A percentile compares a stretch with the other conserved stretches of the same genome.
These are phyloP conservation scores for Davidsoniella neocaledoniae DNA, from an alignment of 2,329 filamentous ascomycete species.

Conservation along the genomic window DNA sequence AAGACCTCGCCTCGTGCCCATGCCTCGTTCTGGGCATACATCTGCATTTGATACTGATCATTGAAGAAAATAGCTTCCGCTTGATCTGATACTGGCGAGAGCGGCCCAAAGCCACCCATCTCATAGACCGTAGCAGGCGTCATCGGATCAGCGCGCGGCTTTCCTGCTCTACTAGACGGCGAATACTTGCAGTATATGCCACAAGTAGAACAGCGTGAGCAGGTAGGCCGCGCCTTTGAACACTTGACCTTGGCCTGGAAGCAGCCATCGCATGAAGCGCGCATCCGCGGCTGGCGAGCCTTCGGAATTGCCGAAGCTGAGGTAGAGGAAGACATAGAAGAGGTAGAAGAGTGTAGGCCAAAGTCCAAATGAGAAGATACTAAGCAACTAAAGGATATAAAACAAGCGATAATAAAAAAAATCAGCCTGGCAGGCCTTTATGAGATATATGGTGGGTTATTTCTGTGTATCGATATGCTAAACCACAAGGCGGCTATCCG, in stretches of 20 bases:
- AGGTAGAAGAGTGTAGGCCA: too few species aligned
- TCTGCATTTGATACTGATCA: conserved; percentile 5
- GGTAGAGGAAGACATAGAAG: too few species aligned
- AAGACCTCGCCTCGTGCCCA: conserved; percentile 16
- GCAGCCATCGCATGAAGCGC: conserved; percentile 36
- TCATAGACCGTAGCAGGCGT: not conserved
- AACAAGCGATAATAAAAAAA: too few species aligned
- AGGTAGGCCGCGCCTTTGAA: conserved; percentile 35
- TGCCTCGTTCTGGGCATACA: conserved; percentile 3
- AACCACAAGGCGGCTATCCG: too few species aligned
- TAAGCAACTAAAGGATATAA: not conserved
- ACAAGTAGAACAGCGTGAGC: conserved; percentile 32
- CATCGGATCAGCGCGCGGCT: conserved; percentile 10
- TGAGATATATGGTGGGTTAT: too few species aligned
- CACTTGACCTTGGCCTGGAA: conserved; percentile 41
- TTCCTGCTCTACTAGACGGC: conserved; percentile 31
- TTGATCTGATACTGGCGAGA: conserved; percentile 1
- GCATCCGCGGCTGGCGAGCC: conserved; percentile 25
- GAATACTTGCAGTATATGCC: conserved; percentile 35
- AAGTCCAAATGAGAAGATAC: not conserved
- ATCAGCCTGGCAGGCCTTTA: too few species aligned
- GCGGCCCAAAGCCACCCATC: not conserved
- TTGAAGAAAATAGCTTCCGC: conserved; percentile 2
- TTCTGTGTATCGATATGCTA: too few species aligned
- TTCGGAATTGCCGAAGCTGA: conserved; percentile 15